These are phyloP conservation scores for Holtermannia corniformis DNA, from an alignment of 768 basidiomycete genomes.

Conservation along the genomic window DNA sequence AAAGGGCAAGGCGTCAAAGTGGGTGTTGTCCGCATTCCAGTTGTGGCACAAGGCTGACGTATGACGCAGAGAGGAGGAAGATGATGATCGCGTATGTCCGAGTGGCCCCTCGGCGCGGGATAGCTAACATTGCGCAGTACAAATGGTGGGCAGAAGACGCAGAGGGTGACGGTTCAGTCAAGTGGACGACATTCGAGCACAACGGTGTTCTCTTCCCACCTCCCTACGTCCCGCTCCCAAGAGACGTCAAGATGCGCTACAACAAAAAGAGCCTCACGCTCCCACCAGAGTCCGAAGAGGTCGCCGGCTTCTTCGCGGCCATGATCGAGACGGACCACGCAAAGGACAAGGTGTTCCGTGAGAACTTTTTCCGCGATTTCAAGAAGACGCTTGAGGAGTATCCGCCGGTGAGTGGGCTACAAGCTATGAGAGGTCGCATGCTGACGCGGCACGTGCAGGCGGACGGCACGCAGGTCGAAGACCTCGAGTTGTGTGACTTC, in stretches of 20 bases:
- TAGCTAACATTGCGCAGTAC: slow-evolving; percentile 41
- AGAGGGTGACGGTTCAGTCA: slow-evolving; percentile 59
- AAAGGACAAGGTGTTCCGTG: slow-evolving; percentile 74
- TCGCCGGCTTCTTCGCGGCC: slow-evolving; percentile 90
- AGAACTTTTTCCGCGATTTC: slow-evolving; percentile 95
- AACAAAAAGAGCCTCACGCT: slow-evolving; percentile 73
- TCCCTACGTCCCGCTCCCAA: slow-evolving; percentile 76
- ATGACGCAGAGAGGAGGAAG: slow-evolving; percentile 49
- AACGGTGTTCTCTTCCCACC: slow-evolving; percentile 92
- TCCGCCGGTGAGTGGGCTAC: slow-evolving; percentile 72
- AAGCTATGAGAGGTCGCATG: not conserved
- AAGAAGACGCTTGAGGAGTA: slow-evolving; percentile 61
- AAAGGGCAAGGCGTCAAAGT: slow-evolving; percentile 45
- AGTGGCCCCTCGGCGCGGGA: not conserved
- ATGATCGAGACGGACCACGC: slow-evolving; percentile 89
- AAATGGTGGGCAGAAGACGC: slow-evolving; percentile 71
- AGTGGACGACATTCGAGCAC: slow-evolving; percentile 95
- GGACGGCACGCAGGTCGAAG: slow-evolving; percentile 63
- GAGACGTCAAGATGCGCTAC: slow-evolving; percentile 84
- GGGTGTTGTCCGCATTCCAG: slow-evolving; percentile 42
- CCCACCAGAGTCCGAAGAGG: slow-evolving; percentile 81
- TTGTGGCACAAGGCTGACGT: slow-evolving; percentile 27
- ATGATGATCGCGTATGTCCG: slow-evolving; percentile 53
- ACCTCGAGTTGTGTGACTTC: slow-evolving; percentile 81
- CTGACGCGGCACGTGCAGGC: slow-evolving; percentile 41